These are phyloP conservation scores for Cokeromyces recurvatus DNA, from an alignment of 371 early-diverging fungal genomes.

Conservation along the genomic window DNA sequence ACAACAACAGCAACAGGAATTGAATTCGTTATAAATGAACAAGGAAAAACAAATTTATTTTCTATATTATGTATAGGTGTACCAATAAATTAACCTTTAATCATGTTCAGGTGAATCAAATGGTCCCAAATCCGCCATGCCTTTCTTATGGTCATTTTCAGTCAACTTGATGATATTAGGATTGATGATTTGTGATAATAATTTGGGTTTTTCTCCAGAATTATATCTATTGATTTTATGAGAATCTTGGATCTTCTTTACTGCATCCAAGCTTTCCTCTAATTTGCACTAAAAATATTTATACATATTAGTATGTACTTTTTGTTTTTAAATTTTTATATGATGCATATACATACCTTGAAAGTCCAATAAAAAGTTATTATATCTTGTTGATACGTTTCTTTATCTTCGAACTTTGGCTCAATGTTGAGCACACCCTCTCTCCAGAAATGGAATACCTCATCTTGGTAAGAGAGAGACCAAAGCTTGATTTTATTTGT, in stretches of 20 bases:
- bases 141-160: constrained; percentile 11
- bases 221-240: constrained; percentile 10
- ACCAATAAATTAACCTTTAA: no score
- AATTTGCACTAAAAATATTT: constrained; percentile 10
- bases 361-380: constrained; percentile 12
- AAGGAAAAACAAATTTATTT: no score
- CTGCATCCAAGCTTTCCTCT: constrained; percentile 12
- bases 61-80: no score
- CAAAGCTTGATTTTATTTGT: constrained; percentile 10
- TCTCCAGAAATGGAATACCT: constrained; percentile 12
- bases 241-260: constrained; percentile 9
- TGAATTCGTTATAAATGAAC: no score
- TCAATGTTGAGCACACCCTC: constrained; percentile 13
- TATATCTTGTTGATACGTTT: constrained; percentile 13
- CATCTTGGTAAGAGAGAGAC: constrained; percentile 14
- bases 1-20: no score
- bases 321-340: constrained; percentile 12
- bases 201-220: constrained; percentile 11
- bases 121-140: constrained; percentile 7
- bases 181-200: constrained; percentile 3
- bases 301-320: constrained; percentile 10
- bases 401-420: constrained; percentile 12
- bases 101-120: constrained; percentile 14
- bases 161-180: constrained; percentile 9
- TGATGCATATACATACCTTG: constrained; percentile 11